Evolutionary conservation across 2,329 filamentous ascomycete genomes (phyloP), one percentile per base, ranked within the genome.

Genomic region (Diaporthe citriasiana): DNA sequence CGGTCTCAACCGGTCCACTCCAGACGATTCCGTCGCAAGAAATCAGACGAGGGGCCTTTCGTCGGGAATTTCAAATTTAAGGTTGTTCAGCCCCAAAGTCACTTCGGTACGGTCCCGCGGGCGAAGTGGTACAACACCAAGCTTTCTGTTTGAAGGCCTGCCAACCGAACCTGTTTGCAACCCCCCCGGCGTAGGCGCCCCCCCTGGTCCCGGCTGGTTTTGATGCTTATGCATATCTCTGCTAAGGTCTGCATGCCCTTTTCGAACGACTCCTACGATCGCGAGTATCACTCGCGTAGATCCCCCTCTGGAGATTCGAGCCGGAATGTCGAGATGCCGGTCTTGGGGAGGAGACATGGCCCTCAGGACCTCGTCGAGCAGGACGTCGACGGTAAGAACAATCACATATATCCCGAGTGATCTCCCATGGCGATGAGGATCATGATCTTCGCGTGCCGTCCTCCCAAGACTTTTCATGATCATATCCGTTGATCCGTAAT

Each of bases 361-460:
- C 56, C 27, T 45, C 25, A n/a, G 12, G 55, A 30, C 25, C 42
- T 71, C 35, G 8, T 42, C 42, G n/a, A 60, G 53, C 40, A 51
- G 17, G 53, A 55, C 53, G 35, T 9, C n/a, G 42, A 56, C 27
- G 47, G 35, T 15, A 57, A 33, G 45, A 51, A 51, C 27, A 12
- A 51, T 17, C 63, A 66, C 63, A 63, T 74, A 74, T 74, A 74
- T 71, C 30, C 47, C 57, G 35, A 51, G 56, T 59, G 50, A 33
- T 53, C 38, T 33, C 53, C 68, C 72, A 42, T 22, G 57, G 72
- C 47, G 47, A 59, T 35, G 72, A 71, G 47, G 68, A 75, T 75
- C 70, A 75, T 75, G 73, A 75, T 75, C 71, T 73, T 45, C 71
- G 68, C 27, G 65, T 69, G 70, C 51, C 72, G 71, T 53, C 55